phyloP scores from a whole-genome alignment of 345 rosid genomes.

The Luvunga scandens region DNA sequence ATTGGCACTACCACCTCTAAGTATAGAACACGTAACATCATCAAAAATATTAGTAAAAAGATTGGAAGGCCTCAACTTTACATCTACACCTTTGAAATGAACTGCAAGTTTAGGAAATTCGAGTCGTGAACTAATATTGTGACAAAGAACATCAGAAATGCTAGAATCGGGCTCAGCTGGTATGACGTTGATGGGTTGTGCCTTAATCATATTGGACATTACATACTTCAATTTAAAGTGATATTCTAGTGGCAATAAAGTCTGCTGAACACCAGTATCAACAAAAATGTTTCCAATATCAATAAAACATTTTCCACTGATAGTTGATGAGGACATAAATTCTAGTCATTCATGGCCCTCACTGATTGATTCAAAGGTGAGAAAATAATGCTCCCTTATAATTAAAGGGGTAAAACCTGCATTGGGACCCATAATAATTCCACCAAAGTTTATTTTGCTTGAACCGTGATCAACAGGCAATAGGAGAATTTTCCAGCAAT shows the following conservation, averaged over 20 bases:
- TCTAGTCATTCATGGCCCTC: slow-evolving; percentile 33
- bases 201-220: slow-evolving; percentile 8
- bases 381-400: slow-evolving; percentile 31
- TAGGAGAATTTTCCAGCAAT: slow-evolving; percentile 55
- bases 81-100: slow-evolving; percentile 43
- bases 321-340: slow-evolving; percentile 2
- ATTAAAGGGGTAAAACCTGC: slow-evolving; percentile 41
- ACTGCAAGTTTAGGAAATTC: slow-evolving; percentile 30
- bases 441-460: slow-evolving; percentile 58
- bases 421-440: slow-evolving; percentile 35
- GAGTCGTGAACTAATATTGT: neutral
- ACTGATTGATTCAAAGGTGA: slow-evolving; percentile 41
- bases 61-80: slow-evolving; percentile 28
- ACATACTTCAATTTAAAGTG: slow-evolving; percentile 18
- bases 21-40: slow-evolving; percentile 32
- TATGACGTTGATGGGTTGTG: slow-evolving; percentile 3
- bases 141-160: slow-evolving; percentile 38
- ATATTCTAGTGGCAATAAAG: slow-evolving; percentile 30
- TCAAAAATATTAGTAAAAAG: slow-evolving; percentile 25
- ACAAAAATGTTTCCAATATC: neutral
- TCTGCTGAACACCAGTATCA: slow-evolving; percentile 57
- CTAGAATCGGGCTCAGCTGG: neutral
- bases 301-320: slow-evolving; percentile 43
- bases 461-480: slow-evolving; percentile 41
- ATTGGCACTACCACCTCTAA: neutral